Evolutionary conservation across 495 filamentous ascomycete species (phyloP), one percentile per base, ranked within the genome.

Genomic region (Achaetomiella virescens): DNA sequence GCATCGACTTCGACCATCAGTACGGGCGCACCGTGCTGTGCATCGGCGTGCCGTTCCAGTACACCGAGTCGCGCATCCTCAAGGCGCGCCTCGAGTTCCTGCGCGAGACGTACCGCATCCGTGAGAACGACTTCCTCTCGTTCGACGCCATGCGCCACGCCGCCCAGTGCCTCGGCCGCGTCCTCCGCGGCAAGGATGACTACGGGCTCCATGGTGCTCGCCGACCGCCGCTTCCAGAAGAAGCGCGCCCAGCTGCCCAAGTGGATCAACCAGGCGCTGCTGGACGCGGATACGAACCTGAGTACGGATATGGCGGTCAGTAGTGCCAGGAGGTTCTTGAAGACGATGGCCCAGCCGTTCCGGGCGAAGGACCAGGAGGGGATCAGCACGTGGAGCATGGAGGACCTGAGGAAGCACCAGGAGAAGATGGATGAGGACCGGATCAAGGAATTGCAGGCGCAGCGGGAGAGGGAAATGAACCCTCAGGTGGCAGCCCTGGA

Each of bases 141-240:
- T 99, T 97, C 81, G 93, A 97, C 68, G 95, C 93, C 20, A 99
- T 97, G 91, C 82, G 95, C 24, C 95, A 99, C 66, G 95, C 93
- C 38, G 91, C 95, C 14, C 95, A 99, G 65, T 99, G 95, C 60
- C 78, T 99, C 0, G 95, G 95, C 21, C 92, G 95, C 65, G 95
- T 99, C 17, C 77, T 99, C 24, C 81, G 95, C 57, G 95, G 93
- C 33, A 98, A 98, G 70, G 93, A 97, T 67, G 93, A 99, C 68
- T 99, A 99, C 72, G 95, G 95, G 3, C 86, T 97, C n/a, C 70
- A 99, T 99, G 93, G 91, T 99, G 12, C 73, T 99, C 17, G 95
- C 95, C 15, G 95, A 99, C 70, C 80, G 87, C 11, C 81, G 95
- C 7, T 99, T 97, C 73, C 81, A 86, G 67, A 87, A 88, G 74